Conservation (phyloP, 2,329 filamentous ascomycete genomes). For the Ascochyta lentis region DNA sequence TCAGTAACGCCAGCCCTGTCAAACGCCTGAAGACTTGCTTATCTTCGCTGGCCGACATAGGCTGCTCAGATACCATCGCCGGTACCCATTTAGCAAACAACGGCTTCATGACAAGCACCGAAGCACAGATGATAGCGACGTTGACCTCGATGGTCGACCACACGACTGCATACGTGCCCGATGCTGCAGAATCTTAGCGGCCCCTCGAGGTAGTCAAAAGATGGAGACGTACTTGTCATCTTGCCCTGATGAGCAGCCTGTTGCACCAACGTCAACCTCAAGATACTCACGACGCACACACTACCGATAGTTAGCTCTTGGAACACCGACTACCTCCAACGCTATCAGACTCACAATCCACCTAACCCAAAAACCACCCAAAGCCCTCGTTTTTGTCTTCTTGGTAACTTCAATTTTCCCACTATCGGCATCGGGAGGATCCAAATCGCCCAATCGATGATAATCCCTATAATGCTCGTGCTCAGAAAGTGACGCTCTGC, state of each 20-base stretch:
- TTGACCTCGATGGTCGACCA: conserved; percentile 54
- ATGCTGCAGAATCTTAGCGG: conserved; percentile 24
- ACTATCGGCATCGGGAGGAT: conserved; percentile 41
- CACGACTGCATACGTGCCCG: conserved; percentile 50
- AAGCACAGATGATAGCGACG: conserved; percentile 54
- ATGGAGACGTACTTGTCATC: conserved; percentile 31
- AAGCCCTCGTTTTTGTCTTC: conserved; percentile 43
- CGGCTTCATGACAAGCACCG: conserved; percentile 53
- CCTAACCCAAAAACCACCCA: conserved; percentile 47
- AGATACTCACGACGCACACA: conserved; percentile 39
- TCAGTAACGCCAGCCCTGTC: conserved; percentile 22
- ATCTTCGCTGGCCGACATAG: conserved; percentile 25
- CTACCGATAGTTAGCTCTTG: conserved; percentile 13
- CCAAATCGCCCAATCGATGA: conserved; percentile 42
- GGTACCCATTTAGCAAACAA: conserved; percentile 48
- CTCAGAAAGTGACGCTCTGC: conserved; percentile 34
- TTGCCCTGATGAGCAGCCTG: conserved; percentile 24
- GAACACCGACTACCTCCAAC: neutral
- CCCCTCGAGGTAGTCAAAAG: neutral
- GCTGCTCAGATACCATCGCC: conserved; percentile 29
- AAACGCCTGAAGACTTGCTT: conserved; percentile 15
- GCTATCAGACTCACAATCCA: conserved; percentile 37
- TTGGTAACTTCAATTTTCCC: conserved; percentile 38
- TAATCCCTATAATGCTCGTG: conserved; percentile 36
- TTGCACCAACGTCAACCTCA: conserved; percentile 37